These are phyloP conservation scores for Psilocybe subaeruginosa DNA, from an alignment of 768 basidiomycete species.

Conservation along the genomic window DNA sequence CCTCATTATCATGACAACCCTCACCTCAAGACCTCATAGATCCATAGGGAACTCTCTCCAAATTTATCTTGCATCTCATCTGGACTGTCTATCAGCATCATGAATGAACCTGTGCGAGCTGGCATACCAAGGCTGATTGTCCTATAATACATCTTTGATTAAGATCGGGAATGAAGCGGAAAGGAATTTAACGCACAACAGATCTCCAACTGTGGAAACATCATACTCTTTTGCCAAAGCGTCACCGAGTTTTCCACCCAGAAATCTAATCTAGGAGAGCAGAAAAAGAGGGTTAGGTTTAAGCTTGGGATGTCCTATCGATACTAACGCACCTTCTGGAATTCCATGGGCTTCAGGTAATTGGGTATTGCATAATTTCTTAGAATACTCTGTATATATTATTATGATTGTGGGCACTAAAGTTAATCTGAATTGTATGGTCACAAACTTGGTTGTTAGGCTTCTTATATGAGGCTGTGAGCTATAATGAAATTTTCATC, in stretches of 20 bases:
- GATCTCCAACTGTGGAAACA: constrained; percentile 86
- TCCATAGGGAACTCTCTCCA: constrained; percentile 86
- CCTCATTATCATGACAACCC: constrained; percentile 16
- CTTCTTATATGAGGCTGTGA: constrained; percentile 91
- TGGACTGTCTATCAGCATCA: constrained; percentile 28
- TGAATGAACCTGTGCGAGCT: neutral
- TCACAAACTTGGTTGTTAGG: constrained; percentile 75
- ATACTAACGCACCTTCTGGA: constrained; percentile 67
- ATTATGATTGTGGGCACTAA: neutral
- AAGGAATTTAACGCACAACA: constrained; percentile 62
- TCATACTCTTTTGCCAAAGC: constrained; percentile 88
- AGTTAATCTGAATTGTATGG: neutral
- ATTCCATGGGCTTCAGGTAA: constrained; percentile 84
- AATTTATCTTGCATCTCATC: constrained; percentile 83
- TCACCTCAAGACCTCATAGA: constrained; percentile 88
- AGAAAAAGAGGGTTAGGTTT: neutral
- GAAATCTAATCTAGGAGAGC: constrained; percentile 74
- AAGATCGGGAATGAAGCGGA: neutral
- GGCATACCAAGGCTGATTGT: constrained; percentile 58
- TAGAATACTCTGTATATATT: constrained; percentile 68
- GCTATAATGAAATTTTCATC: constrained; percentile 40
- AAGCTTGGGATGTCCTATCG: neutral
- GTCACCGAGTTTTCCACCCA: constrained; percentile 93
- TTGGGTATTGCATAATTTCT: constrained; percentile 81
- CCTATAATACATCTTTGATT: constrained; percentile 34